Evolutionary conservation across 2,329 filamentous ascomycete species (phyloP), one percentile per base, ranked within the genome.

Genomic region (Grosmannia clavigera): DNA sequence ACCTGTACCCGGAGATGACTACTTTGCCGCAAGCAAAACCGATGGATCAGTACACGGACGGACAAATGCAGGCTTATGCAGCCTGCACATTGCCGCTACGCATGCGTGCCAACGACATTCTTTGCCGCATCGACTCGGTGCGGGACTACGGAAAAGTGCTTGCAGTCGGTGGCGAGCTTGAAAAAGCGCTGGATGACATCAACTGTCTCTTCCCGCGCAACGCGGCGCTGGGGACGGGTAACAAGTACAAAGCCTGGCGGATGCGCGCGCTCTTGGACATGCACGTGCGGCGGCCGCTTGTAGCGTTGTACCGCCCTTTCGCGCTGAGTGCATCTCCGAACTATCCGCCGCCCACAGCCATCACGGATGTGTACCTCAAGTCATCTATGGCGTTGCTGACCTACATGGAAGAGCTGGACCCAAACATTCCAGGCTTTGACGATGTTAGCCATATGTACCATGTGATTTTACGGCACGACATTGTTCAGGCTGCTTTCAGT

Each of bases 381-480:
- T 81, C 79, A 0, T 81, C 77, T 3, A 80, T 81, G 74, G 74
- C 78, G 19, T 74, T 82, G n/a, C 70, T 82, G 55, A 78, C 75
- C 16, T 81, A 81, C 61, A 70, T 81, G 53, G 79, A 82, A 62
- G 79, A 82, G 62, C 68, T 82, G 6, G 78, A 82, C 61, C 75
- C 78, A 0, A 67, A 70, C 29, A 70, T 74, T 5, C 71, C 75
- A 2, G 74, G 76, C 55, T 81, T 77, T 58, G 69, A 73, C 50
- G 75, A 77, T 51, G 72, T 80, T 29, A 73, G 73, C 64, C 76
- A 79, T 61, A 78, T 81, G 73, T 79, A 81, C 59, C 74, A 80
- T 61, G 73, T 80, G 56, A 71, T 81, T 12, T 67, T 82, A 43
- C 80, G 78, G 64, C 74, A 76, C 61, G 80, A 82, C 63, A 77